These are phyloP conservation scores for Fusarium stilboides DNA, from an alignment of 2,329 filamentous ascomycete species.

Conservation along the genomic window DNA sequence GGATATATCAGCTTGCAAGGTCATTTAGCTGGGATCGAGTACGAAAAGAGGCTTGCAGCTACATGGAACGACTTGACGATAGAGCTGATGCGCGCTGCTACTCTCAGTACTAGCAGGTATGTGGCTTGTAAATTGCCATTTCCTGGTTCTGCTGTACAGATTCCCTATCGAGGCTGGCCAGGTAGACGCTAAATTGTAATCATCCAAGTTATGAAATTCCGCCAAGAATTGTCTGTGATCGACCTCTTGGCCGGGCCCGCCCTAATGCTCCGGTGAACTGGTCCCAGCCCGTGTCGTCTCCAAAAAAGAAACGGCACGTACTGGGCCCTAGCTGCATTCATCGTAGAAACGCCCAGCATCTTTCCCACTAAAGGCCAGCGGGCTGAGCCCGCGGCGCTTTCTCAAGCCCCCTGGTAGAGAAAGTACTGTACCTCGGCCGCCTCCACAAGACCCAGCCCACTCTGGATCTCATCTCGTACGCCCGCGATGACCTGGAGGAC, in stretches of 20 bases:
- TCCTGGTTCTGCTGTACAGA: no score
- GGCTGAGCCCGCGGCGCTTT: slow-evolving; percentile 38
- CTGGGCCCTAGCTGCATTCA: slow-evolving; percentile 29
- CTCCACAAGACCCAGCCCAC: slow-evolving; percentile 31
- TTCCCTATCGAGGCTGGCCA: no score
- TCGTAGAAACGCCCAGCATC: slow-evolving; percentile 10
- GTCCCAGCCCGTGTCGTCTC: slow-evolving; percentile 31
- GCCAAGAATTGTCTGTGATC: slow-evolving; percentile 26
- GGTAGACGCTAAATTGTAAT: slow-evolving; percentile 1
- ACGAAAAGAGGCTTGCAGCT: slow-evolving; percentile 5
- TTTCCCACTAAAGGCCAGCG: slow-evolving; percentile 33
- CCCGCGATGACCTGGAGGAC: slow-evolving; percentile 9
- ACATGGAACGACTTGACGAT: slow-evolving; percentile 2
- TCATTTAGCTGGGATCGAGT: background rate
- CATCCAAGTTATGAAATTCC: slow-evolving; percentile 24
- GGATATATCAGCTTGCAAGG: slow-evolving; percentile 7
- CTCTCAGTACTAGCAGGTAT: background rate
- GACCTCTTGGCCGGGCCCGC: slow-evolving; percentile 9
- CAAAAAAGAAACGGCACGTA: slow-evolving; percentile 27
- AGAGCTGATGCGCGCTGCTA: no score
- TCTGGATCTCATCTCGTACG: slow-evolving; percentile 36
- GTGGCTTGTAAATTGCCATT: slow-evolving; percentile 6
- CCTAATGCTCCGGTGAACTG: slow-evolving; percentile 24
- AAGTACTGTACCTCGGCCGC: slow-evolving; percentile 12
- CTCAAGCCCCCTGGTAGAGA: slow-evolving; percentile 30